phyloP scores from a whole-genome alignment of 345 rosid genomes.

The Euphorbia peplus region DNA sequence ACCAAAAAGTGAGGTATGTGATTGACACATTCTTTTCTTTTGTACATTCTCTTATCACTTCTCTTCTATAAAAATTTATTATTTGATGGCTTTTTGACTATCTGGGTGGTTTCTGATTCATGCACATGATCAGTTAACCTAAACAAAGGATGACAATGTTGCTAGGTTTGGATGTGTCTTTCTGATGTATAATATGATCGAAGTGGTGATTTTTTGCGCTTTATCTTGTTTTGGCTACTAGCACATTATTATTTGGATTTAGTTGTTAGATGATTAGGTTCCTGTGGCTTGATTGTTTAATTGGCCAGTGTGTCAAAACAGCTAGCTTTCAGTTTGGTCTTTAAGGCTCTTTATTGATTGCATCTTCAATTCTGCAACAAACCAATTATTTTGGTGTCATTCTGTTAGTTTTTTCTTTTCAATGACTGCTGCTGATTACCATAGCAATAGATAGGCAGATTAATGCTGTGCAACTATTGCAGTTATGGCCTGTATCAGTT shows the following conservation, averaged over 20 bases:
- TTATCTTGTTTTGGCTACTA: too few relatives aligned
- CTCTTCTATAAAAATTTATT: neutral
- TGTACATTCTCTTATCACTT: neutral
- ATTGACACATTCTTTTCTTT: neutral
- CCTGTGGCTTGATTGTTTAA: neutral
- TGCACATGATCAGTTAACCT: neutral
- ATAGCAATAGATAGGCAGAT: too few relatives aligned
- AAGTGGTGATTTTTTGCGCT: too few relatives aligned
- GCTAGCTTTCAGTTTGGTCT: neutral
- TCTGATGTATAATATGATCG: too few relatives aligned
- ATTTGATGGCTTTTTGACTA: neutral
- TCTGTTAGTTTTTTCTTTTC: neutral
- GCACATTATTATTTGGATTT: too few relatives aligned
- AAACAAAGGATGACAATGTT: neutral
- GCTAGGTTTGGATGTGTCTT: too few relatives aligned
- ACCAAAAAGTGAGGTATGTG: constrained; percentile 44
- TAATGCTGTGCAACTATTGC: neutral
- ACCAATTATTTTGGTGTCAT: neutral
- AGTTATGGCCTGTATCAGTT: neutral
- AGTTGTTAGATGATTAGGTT: too few relatives aligned
- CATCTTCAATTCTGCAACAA: constrained; percentile 1
- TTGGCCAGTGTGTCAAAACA: neutral
- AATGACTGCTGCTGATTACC: too few relatives aligned
- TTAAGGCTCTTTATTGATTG: neutral
- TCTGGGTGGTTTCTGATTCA: constrained; percentile 5